Base-by-base conservation (phyloP, 441 rosid species). In the Gossypium aridum region DNA sequence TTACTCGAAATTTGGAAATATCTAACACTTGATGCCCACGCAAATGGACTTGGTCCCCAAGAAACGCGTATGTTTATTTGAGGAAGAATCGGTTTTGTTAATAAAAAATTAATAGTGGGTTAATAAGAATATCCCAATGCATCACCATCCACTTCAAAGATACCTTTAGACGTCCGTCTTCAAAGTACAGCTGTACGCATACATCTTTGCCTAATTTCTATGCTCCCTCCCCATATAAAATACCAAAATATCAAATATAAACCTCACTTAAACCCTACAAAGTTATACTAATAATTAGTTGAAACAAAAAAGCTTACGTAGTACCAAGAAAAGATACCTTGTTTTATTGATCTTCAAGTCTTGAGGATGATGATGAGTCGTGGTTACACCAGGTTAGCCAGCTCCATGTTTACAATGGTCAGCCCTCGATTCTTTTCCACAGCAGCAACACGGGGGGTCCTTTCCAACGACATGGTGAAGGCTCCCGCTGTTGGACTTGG, bases 21-120 rank as follows among this genome's bases (percentile, higher is more conserved):
- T 60, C 28, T 10, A 56, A 56, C 62, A 1, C 26, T 23, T 60
- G 64, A 3, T 60, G 64, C 31, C 37, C 64, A 60, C 64, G 64
- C 17, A 60, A 60, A 61, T 14, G 65, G 65, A 61, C 65, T 61
- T 28, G 65, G 20, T 61, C 20, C 65, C 65, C 65, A 61, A 61
- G 65, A 28, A 61, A 28, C 20, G 43, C 65, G 6, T 26, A 26
- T 14, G 26, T 20, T 20, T 56, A 10, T 2, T 20, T 7, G 37
- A 31, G 37, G 37, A 31, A 31, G 37, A 31, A 4, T 31, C 37
- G 7, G 37, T 31, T 31, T 31, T 31, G 37, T 31, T 20, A 56
- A 56, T 56, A 55, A 55, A 16, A 55, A 55, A 8, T 7, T 4
- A 56, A 14, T 0, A 0, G n/a, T 12, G 55, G 57, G 6, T 7